Conservation (phyloP, 441 rosid species). For the Gossypium schwendimanii region DNA sequence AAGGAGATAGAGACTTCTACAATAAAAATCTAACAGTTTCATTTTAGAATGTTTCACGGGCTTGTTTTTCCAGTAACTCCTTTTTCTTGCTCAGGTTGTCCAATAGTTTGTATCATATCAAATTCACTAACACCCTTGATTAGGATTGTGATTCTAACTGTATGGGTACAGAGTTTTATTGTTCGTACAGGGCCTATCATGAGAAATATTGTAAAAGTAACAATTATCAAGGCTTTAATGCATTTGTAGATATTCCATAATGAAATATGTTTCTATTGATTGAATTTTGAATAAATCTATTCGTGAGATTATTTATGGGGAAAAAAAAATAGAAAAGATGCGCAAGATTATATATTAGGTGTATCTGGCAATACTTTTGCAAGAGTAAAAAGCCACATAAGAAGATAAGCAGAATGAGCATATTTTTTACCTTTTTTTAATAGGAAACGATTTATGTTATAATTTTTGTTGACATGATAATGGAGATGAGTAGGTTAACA, state of each 20-base stretch:
- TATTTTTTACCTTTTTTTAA: neutral
- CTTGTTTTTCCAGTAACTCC: neutral
- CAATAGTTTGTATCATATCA: neutral
- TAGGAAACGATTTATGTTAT: neutral
- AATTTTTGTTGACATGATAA: neutral
- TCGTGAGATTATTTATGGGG: neutral
- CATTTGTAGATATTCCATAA: neutral
- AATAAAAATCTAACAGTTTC: neutral
- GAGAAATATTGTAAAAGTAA: neutral
- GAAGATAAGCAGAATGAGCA: neutral
- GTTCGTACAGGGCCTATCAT: neutral
- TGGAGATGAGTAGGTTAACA: neutral
- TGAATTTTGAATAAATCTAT: neutral
- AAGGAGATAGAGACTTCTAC: neutral
- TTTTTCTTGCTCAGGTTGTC: neutral
- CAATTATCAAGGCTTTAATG: neutral
- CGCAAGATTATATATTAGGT: neutral
- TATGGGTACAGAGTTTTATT: neutral
- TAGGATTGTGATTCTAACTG: neutral
- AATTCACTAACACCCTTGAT: neutral
- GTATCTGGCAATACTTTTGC: neutral
- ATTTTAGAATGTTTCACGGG: neutral
- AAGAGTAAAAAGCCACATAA: neutral
- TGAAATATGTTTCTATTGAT: conserved; percentile 4
- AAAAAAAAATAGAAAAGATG: neutral